These are phyloP conservation scores for Biscogniauxia mediterranea DNA, from an alignment of 2,329 filamentous ascomycete species.

Conservation along the genomic window DNA sequence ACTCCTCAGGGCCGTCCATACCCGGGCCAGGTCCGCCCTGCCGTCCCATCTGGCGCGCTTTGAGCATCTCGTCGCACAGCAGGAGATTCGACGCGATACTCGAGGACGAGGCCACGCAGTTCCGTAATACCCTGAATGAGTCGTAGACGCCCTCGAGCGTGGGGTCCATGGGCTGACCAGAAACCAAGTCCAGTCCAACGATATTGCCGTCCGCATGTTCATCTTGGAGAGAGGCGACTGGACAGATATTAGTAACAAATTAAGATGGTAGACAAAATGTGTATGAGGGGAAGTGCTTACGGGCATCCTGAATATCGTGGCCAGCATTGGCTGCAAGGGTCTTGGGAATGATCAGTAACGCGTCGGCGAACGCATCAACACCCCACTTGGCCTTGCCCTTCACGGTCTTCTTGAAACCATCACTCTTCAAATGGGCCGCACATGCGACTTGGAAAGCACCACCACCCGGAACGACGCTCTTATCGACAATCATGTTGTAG, in stretches of 20 bases:
- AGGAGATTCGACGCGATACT: constrained; percentile 94
- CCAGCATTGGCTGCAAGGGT: constrained; percentile 94
- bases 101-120: constrained; percentile 89
- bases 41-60: constrained; percentile 91
- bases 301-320: constrained; percentile 92
- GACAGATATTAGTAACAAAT: constrained; percentile 9
- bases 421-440: constrained; percentile 80
- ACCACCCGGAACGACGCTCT: constrained; percentile 88
- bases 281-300: constrained; percentile 58
- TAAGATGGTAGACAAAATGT: not conserved
- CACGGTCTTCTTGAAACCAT: constrained; percentile 82
- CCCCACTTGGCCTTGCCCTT: constrained; percentile 99
- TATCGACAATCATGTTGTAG: constrained; percentile 99
- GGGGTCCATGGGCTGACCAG: constrained; percentile 93
- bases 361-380: constrained; percentile 91
- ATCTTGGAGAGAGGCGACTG: constrained; percentile 83
- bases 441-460: constrained; percentile 96
- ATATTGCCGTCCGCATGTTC: constrained; percentile 80
- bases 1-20: constrained; percentile 57
- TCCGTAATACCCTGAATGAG: constrained; percentile 91
- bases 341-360: constrained; percentile 93
- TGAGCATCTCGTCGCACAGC: constrained; percentile 94
- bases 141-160: constrained; percentile 91
- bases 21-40: constrained; percentile 61
- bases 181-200: constrained; percentile 82